Conservation (phyloP, 2,329 filamentous ascomycete genomes). For the Chrysoporthe austroafricana region DNA sequence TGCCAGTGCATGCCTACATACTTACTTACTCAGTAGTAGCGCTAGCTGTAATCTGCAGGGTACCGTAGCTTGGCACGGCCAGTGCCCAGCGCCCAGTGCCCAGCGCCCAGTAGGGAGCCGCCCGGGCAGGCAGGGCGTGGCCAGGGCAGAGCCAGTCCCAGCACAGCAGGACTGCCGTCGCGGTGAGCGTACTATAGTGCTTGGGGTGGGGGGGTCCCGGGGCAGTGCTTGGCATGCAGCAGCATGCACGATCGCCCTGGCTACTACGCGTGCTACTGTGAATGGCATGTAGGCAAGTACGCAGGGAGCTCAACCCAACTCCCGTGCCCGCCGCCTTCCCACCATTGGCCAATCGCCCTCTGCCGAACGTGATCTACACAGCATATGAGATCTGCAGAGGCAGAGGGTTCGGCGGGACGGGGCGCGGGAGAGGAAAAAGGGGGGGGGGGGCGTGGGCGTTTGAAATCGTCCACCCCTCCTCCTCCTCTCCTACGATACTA, state of each 20-base stretch:
- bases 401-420: neutral
- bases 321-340: neutral
- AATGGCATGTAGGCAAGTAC: neutral
- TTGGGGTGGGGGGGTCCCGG: too few species aligned
- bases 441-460: neutral
- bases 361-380: neutral
- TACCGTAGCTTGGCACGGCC: too few species aligned
- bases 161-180: too few species aligned
- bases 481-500: neutral
- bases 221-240: neutral
- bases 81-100: too few species aligned
- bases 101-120: too few species aligned
- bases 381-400: neutral
- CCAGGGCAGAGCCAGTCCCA: too few species aligned
- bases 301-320: neutral
- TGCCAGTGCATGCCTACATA: too few species aligned
- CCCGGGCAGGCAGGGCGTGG: too few species aligned
- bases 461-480: neutral
- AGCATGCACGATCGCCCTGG: neutral
- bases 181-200: too few species aligned
- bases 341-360: neutral
- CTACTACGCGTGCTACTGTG: neutral
- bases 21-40: too few species aligned
- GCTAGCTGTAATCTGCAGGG: too few species aligned
- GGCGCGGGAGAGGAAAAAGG: neutral